Conservation (phyloP, 768 basidiomycete species). For the Lepiota subincarnata region DNA sequence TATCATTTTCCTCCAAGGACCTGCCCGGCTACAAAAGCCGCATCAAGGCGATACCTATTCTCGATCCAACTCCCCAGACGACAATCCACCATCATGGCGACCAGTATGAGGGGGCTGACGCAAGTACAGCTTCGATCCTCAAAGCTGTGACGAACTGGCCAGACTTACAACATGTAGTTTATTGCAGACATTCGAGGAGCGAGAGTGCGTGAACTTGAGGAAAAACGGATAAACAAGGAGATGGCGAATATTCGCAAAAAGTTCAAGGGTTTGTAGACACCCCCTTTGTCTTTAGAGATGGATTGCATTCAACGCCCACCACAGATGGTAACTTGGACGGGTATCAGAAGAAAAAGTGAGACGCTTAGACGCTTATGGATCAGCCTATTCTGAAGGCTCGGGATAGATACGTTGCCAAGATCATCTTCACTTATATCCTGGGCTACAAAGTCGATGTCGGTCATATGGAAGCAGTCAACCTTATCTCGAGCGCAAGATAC, state of each 20-base stretch:
- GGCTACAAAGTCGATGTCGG: slow-evolving; percentile 99
- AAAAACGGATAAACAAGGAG: slow-evolving; percentile 99
- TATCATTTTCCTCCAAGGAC: background rate
- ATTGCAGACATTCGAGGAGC: slow-evolving; percentile 99
- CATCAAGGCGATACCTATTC: background rate
- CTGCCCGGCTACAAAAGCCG: no score
- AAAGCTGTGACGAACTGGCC: background rate
- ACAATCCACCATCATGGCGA: slow-evolving; percentile 57
- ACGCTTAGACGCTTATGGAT: slow-evolving; percentile 1
- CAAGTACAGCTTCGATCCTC: slow-evolving; percentile 55
- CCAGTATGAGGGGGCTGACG: slow-evolving; percentile 88
- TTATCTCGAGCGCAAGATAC: slow-evolving; percentile 93
- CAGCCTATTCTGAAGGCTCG: slow-evolving; percentile 4
- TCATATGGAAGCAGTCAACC: slow-evolving; percentile 98
- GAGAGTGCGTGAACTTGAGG: slow-evolving; percentile 92
- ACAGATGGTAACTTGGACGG: slow-evolving; percentile 82
- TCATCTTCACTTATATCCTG: slow-evolving; percentile 97
- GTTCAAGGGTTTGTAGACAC: slow-evolving; percentile 75
- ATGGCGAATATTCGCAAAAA: slow-evolving; percentile 99
- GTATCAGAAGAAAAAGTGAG: slow-evolving; percentile 91
- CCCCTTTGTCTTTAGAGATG: slow-evolving; percentile 4
- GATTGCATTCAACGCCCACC: background rate
- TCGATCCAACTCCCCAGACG: background rate
- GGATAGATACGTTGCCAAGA: slow-evolving; percentile 91
- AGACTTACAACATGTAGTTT: slow-evolving; percentile 53